These are phyloP conservation scores for Alternaria brassicicola DNA, from an alignment of 2,329 filamentous ascomycete species.

Conservation along the genomic window DNA sequence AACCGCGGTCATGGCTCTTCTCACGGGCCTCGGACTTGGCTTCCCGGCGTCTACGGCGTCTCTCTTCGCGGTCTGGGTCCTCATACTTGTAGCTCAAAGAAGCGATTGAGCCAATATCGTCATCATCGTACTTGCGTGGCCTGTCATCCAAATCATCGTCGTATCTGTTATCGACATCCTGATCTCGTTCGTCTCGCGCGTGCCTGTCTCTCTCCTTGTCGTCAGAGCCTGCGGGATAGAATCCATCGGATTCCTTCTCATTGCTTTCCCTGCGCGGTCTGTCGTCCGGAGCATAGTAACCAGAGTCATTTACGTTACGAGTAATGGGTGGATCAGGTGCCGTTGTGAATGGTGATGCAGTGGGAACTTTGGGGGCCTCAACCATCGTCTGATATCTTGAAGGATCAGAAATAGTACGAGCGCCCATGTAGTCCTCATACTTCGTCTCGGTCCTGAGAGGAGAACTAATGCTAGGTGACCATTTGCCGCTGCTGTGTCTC, in stretches of 20 bases:
- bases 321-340: conserved; percentile 20
- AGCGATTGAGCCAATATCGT: conserved; percentile 32
- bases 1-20: conserved; percentile 46
- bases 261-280: conserved; percentile 16
- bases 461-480: conserved; percentile 51
- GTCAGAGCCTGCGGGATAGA: conserved; percentile 43
- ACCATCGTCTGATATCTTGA: conserved; percentile 21
- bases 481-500: conserved; percentile 50
- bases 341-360: conserved; percentile 20
- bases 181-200: conserved; percentile 19
- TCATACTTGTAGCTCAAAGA: conserved; percentile 36
- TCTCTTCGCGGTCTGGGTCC: conserved; percentile 40
- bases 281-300: conserved; percentile 44
- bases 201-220: conserved; percentile 35
- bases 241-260: conserved; percentile 45
- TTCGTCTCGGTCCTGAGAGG: conserved; percentile 54
- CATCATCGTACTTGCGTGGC: conserved; percentile 19
- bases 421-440: conserved; percentile 52
- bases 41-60: conserved; percentile 32
- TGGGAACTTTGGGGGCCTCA: conserved; percentile 25
- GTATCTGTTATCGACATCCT: conserved; percentile 17
- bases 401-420: conserved; percentile 4
- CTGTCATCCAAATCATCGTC: conserved; percentile 19
- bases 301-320: conserved; percentile 38
- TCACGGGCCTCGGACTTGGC: conserved; percentile 31